These are phyloP conservation scores for Dissophora ornata DNA, from an alignment of 192 early-diverging fungal genomes.

Conservation along the genomic window DNA sequence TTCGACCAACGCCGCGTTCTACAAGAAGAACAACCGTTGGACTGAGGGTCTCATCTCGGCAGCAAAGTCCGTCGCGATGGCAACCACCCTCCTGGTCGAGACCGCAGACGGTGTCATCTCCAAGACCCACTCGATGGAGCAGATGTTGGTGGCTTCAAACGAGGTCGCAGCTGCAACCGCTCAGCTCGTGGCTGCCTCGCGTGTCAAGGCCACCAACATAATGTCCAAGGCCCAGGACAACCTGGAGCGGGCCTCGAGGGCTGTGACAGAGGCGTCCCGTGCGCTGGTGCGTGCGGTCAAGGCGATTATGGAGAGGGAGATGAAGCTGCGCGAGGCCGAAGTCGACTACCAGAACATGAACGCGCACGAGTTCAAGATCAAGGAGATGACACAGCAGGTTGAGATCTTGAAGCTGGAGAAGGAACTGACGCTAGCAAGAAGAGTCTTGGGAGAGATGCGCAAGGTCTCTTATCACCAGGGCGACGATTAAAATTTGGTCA, in stretches of 20 bases:
- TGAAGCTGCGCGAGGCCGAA: constrained; percentile 67
- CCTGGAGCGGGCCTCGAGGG: constrained; percentile 93
- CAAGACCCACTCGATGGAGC: constrained; percentile 90
- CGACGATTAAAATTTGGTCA: constrained; percentile 38
- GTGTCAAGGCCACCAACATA: constrained; percentile 93
- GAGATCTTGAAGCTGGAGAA: constrained; percentile 96
- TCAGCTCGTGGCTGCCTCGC: constrained; percentile 94
- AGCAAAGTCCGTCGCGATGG: constrained; percentile 93
- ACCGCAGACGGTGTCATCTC: constrained; percentile 95
- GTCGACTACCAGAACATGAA: constrained; percentile 82
- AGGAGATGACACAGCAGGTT: constrained; percentile 99
- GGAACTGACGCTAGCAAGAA: constrained; percentile 85
- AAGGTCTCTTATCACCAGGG: constrained; percentile 81
- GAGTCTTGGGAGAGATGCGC: constrained; percentile 92
- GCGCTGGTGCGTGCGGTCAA: constrained; percentile 93
- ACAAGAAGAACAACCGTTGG: constrained; percentile 99
- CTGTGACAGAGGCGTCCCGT: constrained; percentile 91
- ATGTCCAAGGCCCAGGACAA: constrained; percentile 93
- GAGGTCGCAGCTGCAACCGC: constrained; percentile 97
- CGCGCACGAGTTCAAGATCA: constrained; percentile 93
- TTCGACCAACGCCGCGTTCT: constrained; percentile 87
- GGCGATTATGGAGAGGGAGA: constrained; percentile 79
- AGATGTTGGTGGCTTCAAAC: constrained; percentile 97
- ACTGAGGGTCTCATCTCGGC: constrained; percentile 98
- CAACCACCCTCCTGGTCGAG: constrained; percentile 93